A percentile compares a stretch with the other conserved stretches of the same genome.
These are phyloP conservation scores for Alternaria arborescens DNA, from an alignment of 2,329 filamentous ascomycete genomes.

Conservation along the genomic window DNA sequence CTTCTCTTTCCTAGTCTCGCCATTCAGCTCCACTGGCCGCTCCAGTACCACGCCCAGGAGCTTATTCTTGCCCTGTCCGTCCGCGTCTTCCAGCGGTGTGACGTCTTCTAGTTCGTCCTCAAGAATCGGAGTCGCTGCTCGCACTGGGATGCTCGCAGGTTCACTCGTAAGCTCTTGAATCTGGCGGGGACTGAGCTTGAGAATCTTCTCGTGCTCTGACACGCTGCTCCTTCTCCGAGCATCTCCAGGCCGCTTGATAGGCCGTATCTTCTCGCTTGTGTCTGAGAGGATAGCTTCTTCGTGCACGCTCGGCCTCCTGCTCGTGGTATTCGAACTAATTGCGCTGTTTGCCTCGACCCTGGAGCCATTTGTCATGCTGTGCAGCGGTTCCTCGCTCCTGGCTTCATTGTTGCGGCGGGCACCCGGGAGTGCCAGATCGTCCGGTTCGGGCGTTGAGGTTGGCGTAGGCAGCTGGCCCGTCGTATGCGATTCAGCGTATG, in stretches of 20 bases:
- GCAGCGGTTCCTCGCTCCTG: slow-evolving; percentile 15
- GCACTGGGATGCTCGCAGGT: slow-evolving; percentile 63
- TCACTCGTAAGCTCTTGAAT: slow-evolving; percentile 65
- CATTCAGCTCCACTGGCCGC: slow-evolving; percentile 26
- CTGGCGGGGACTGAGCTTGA: slow-evolving; percentile 64
- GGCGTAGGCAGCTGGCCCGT: slow-evolving; percentile 43
- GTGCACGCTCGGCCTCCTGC: slow-evolving; percentile 31
- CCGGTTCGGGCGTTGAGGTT: slow-evolving; percentile 35
- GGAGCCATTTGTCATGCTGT: slow-evolving; percentile 23
- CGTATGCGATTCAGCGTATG: slow-evolving; percentile 25
- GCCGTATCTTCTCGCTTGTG: slow-evolving; percentile 41
- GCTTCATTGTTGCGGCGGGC: slow-evolving; percentile 19
- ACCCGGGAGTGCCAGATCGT: slow-evolving; percentile 29
- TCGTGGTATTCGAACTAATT: slow-evolving; percentile 16
- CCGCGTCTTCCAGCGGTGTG: slow-evolving; percentile 24
- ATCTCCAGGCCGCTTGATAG: slow-evolving; percentile 49
- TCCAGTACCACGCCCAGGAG: slow-evolving; percentile 35
- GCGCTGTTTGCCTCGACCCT: no score
- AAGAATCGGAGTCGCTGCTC: slow-evolving; percentile 51
- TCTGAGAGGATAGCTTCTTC: slow-evolving; percentile 47
- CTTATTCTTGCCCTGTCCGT: slow-evolving; percentile 26
- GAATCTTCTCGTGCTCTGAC: slow-evolving; percentile 52
- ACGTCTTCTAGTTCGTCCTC: slow-evolving; percentile 44
- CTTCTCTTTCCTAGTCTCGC: slow-evolving; percentile 3
- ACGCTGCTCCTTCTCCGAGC: slow-evolving; percentile 46